A percentile compares a stretch with the other conserved stretches of the same genome.
Evolutionary conservation across 225 moss, liverwort and hornwort genomes (phyloP).

Genomic region (Bryum argenteum): DNA sequence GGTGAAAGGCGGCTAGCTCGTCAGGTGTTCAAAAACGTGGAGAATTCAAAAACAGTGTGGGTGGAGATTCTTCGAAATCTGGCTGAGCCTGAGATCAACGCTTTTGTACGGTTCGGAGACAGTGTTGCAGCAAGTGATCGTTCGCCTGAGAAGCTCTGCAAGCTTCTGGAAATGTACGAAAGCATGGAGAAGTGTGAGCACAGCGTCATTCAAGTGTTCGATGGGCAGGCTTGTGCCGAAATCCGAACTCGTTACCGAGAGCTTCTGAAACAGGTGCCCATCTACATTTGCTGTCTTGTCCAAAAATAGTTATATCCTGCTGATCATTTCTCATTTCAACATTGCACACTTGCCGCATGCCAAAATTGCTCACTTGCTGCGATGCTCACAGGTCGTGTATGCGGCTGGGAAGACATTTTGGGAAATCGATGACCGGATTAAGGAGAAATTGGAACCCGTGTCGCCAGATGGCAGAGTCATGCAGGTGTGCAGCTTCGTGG

Average conservation of each 20-base stretch:
- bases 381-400: conserved; percentile 58
- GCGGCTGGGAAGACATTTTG: conserved; percentile 67
- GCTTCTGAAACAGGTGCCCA: conserved; percentile 67
- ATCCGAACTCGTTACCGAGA: conserved; percentile 69
- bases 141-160: conserved; percentile 82
- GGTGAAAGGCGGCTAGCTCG: conserved; percentile 79
- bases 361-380: conserved; percentile 25
- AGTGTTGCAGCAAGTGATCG: conserved; percentile 69
- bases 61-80: conserved; percentile 73
- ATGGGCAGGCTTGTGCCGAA: conserved; percentile 77
- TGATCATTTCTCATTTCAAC: not conserved
- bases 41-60: conserved; percentile 67
- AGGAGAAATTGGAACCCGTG: conserved; percentile 57
- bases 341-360: conserved; percentile 25
- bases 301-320: not conserved
- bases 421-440: conserved; percentile 63
- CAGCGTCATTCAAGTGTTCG: conserved; percentile 81
- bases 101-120: conserved; percentile 81
- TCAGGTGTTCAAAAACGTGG: conserved; percentile 72
- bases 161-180: conserved; percentile 91
- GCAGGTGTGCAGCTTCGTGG: conserved; percentile 76
- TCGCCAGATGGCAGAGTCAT: conserved; percentile 65
- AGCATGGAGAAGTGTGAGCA: conserved; percentile 72
- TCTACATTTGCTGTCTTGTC: conserved; percentile 5
- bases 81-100: conserved; percentile 60